Evolutionary conservation across 257 asterid species (phyloP).

Genomic region (Przewalskia tangutica): DNA sequence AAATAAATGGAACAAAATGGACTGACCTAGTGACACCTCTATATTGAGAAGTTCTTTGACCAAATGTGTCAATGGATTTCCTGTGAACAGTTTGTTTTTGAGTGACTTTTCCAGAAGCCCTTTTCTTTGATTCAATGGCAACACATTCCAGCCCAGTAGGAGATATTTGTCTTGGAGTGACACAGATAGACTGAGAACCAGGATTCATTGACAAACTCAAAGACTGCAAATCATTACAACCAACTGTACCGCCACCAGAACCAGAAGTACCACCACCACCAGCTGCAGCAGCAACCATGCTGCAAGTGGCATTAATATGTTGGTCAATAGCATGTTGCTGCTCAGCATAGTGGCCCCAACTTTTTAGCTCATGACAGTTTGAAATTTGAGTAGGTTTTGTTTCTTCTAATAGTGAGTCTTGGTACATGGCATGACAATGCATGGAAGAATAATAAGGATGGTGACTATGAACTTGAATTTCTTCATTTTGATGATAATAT

Average conservation of each 20-base stretch:
- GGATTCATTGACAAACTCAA: conserved; percentile 76
- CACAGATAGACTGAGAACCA: conserved; percentile 73
- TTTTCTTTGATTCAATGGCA: conserved; percentile 56
- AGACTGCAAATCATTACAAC: conserved; percentile 38
- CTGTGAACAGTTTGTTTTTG: conserved; percentile 68
- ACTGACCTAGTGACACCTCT: conserved; percentile 87
- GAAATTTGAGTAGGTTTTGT: conserved; percentile 9
- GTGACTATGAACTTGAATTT: conserved; percentile 11
- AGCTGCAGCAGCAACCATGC: conserved; percentile 5
- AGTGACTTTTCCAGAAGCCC: conserved; percentile 33
- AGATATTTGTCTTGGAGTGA: conserved; percentile 49
- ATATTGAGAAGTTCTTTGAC: conserved; percentile 95
- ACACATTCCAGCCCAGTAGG: conserved; percentile 29
- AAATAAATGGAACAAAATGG: background rate
- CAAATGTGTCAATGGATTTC: conserved; percentile 86
- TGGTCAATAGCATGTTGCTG: conserved; percentile 27
- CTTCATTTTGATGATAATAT: conserved; percentile 36
- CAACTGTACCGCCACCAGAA: conserved; percentile 6
- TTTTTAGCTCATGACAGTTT: conserved; percentile 25
- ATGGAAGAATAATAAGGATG: conserved; percentile 29
- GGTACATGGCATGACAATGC: conserved; percentile 34
- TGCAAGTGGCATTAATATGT: conserved; percentile 10
- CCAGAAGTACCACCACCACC: background rate
- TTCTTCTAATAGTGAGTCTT: conserved; percentile 16
- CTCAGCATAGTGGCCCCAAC: conserved; percentile 32